Conservation (phyloP, 192 early-diverging fungal species). For the Phycomyces blakesleeanus region DNA sequence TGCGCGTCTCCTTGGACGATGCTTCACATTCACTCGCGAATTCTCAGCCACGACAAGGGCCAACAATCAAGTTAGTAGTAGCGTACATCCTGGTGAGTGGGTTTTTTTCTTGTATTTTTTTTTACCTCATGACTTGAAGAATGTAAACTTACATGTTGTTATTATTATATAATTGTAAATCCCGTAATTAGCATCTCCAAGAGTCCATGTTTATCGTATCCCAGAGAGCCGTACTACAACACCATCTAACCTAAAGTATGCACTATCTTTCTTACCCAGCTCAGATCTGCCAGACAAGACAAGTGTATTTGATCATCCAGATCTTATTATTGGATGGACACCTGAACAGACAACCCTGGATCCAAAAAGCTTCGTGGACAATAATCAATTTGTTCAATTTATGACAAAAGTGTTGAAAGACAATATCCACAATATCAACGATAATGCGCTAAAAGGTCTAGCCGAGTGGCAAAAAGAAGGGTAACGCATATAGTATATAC, state of each 20-base stretch:
- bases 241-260: neutral
- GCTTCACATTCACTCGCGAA: too few species aligned
- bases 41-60: too few species aligned
- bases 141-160: too few species aligned
- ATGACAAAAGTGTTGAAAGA: slow-evolving; percentile 22
- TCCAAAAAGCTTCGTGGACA: slow-evolving; percentile 27
- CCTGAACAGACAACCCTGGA: slow-evolving; percentile 16
- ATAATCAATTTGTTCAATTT: slow-evolving; percentile 28
- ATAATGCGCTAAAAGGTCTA: slow-evolving; percentile 28
- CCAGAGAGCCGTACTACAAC: neutral
- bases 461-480: slow-evolving; percentile 40
- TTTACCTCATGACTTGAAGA: too few species aligned
- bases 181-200: neutral
- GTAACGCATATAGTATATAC: slow-evolving; percentile 27
- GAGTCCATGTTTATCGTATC: neutral
- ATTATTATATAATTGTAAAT: too few species aligned
- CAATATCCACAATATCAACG: slow-evolving; percentile 29
- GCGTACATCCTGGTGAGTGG: too few species aligned
- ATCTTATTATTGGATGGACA: slow-evolving; percentile 32
- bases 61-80: too few species aligned
- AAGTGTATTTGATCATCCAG: slow-evolving; percentile 14
- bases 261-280: slow-evolving; percentile 2
- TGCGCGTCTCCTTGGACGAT: too few species aligned
- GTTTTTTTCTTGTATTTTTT: too few species aligned
- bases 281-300: neutral